Base-by-base conservation (phyloP, 1,139 yeast species). In the Entelexis paramagnoliae region DNA sequence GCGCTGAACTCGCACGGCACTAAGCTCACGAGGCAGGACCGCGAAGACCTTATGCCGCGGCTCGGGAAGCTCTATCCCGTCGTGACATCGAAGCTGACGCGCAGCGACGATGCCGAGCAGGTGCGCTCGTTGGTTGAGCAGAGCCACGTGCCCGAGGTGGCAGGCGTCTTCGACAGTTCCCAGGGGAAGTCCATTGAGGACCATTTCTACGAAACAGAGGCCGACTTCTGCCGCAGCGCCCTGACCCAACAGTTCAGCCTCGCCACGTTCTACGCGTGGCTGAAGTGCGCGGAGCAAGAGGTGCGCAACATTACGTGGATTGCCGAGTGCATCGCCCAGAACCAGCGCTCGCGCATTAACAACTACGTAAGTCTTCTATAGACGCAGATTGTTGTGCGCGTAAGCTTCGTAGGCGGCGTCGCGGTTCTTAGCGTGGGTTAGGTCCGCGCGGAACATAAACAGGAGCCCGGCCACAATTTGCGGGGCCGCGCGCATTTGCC, bases 291-390 rank as follows among this genome's bases (percentile, higher is more conserved):
- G 64, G 98, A 93, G 69, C 98, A 93, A 70, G 99, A 93, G 69
- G 79, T 93, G 55, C 78, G 98, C 68, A 93, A 93, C 67, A 81
- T 93, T 59, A 86, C 97, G 22, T 93, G 98, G 98, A 89, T 93
- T 57, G 95, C 97, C 46, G 99, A 93, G 72, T 93, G 99, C 72
- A 71, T 72, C 57, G 74, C 75, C 17, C 75, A 72, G 60, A 71
- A 72, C 58, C 75, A 72, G 59, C 68, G 68, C 61, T 73, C 69
- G 50, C 62, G 75, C 51, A 68, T 71, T 56, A 61, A 64, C 49
- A 66, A 65, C 55, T 71, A 68, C 55, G 69, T 71, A 51, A 57
- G 68, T 38, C 72, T 72, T 20, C 66, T 67, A 54, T 70, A 48
- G 43, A 13, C 4, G n/a, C n/a, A 13, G 11, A 30, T 11, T 5